Percentiles rank a stretch among this genome's conserved stretches.
Conservation (phyloP, 805 yeast species). For the Kodamaea nitidulidarum region DNA sequence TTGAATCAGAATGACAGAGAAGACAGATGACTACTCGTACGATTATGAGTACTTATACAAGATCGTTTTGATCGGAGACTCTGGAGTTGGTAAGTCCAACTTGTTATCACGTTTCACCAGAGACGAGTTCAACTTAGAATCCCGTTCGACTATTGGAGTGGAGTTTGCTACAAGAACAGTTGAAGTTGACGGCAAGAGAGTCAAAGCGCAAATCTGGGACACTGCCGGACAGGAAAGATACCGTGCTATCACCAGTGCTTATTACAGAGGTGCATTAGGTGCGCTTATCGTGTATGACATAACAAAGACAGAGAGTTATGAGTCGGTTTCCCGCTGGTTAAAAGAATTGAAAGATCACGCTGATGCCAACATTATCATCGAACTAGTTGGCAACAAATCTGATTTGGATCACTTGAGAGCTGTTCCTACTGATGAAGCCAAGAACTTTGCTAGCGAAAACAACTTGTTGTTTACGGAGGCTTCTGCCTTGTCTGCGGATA, state of each 20-base stretch:
- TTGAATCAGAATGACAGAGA: conserved; percentile 28
- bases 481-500: conserved; percentile 88
- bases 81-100: conserved; percentile 96
- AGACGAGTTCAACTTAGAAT: conserved; percentile 91
- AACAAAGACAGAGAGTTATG: conserved; percentile 83
- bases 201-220: conserved; percentile 95
- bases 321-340: conserved; percentile 82
- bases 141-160: conserved; percentile 94
- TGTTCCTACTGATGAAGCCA: conserved; percentile 96
- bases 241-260: conserved; percentile 95
- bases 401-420: conserved; percentile 92
- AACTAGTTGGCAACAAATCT: conserved; percentile 86
- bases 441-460: conserved; percentile 89
- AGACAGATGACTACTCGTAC: conserved; percentile 44
- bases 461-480: conserved; percentile 92
- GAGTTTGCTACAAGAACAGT: conserved; percentile 97
- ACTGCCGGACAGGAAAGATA: conserved; percentile 99
- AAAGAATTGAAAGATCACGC: conserved; percentile 90
- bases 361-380: conserved; percentile 91
- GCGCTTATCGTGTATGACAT: conserved; percentile 95
- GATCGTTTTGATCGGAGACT: conserved; percentile 94
- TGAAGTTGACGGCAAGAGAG: conserved; percentile 77
- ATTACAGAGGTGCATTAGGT: conserved; percentile 97
- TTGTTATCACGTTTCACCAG: conserved; percentile 89
- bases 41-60: conserved; percentile 93